Conservation (phyloP, 495 filamentous ascomycete species). For the Neurospora sp. region DNA sequence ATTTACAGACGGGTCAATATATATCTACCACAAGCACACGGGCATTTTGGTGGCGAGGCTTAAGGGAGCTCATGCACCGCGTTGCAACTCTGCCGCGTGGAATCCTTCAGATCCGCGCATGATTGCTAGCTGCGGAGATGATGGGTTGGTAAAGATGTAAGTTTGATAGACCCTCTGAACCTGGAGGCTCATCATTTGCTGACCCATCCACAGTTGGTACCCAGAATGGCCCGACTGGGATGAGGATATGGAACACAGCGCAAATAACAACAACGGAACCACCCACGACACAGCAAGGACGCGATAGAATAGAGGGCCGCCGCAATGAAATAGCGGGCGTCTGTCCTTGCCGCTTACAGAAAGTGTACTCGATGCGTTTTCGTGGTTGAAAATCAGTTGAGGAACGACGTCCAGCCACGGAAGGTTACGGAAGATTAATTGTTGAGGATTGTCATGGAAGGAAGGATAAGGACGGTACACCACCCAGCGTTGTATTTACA, state of each 20-base stretch:
- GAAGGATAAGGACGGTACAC: neutral
- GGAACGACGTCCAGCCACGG: neutral
- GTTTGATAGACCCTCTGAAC: constrained; percentile 9
- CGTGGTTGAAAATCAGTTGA: neutral
- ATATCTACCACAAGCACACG: constrained; percentile 84
- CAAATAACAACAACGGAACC: neutral
- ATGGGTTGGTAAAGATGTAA: constrained; percentile 78
- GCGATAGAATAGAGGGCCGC: neutral
- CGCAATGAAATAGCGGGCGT: neutral
- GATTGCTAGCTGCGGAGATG: constrained; percentile 90
- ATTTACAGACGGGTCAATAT: constrained; percentile 59
- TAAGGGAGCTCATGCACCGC: constrained; percentile 54
- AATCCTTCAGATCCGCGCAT: constrained; percentile 72
- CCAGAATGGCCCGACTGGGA: neutral
- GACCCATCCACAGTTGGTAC: neutral
- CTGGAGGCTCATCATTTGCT: neutral
- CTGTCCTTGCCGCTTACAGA: neutral
- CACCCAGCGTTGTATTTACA: neutral
- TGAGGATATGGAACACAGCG: neutral
- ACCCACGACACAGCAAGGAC: neutral
- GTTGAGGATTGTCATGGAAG: neutral
- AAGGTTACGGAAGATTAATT: neutral
- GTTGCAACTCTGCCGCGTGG: constrained; percentile 90
- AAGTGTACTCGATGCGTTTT: neutral
- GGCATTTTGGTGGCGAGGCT: constrained; percentile 65